A percentile compares a stretch with the other conserved stretches of the same genome.
phyloP scores from a whole-genome alignment of 768 basidiomycete species.

The Tephrocybe sp. region DNA sequence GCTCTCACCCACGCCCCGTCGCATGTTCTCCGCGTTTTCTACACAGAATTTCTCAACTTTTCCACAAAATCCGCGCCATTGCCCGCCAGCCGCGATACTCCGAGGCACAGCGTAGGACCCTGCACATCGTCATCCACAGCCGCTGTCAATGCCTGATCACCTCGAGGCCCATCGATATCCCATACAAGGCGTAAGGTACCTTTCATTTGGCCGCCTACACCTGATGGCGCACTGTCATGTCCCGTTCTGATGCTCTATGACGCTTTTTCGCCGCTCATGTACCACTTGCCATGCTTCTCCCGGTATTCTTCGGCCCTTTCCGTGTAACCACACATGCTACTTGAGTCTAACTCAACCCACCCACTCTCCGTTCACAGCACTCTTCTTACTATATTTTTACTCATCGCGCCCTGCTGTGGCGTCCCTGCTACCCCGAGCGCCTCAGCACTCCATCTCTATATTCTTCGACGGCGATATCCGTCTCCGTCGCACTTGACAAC shows the following conservation, averaged over 20 bases:
- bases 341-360: slow-evolving; percentile 2
- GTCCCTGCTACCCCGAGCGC: not conserved
- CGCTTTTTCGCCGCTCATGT: slow-evolving; percentile 1
- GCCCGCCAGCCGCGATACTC: not conserved
- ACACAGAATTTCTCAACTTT: not conserved
- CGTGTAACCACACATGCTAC: slow-evolving; percentile 5
- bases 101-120: not conserved
- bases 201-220: too few relatives aligned
- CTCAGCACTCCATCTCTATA: too few relatives aligned
- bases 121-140: not conserved
- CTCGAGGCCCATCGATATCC: slow-evolving; percentile 6
- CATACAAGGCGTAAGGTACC: too few relatives aligned
- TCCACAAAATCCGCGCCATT: not conserved
- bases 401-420: not conserved
- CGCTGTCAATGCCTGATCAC: not conserved
- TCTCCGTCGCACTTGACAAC: not conserved
- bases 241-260: slow-evolving; percentile 5
- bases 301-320: slow-evolving; percentile 3
- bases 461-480: not conserved
- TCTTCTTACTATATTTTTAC: not conserved
- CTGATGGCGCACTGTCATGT: slow-evolving; percentile 1
- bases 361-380: too few relatives aligned
- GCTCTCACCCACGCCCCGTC: slow-evolving; percentile 19
- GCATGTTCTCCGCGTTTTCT: slow-evolving; percentile 17
- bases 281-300: slow-evolving; percentile 1